Evolutionary conservation across 768 basidiomycete species (phyloP), one percentile per base, ranked within the genome.

Genomic region (Artomyces pyxidatus): DNA sequence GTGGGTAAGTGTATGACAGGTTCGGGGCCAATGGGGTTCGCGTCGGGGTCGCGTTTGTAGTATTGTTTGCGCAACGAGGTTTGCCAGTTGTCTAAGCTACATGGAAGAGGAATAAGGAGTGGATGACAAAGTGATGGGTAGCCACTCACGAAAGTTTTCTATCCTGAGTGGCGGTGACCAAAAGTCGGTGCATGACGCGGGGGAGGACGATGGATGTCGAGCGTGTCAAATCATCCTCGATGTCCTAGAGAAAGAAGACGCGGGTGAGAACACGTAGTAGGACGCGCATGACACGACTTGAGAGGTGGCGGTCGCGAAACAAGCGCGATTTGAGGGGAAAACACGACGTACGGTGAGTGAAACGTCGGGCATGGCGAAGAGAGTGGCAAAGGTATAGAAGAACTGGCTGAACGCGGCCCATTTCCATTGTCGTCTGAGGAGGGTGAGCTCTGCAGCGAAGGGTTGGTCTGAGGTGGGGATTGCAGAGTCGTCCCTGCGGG

Each of bases 381-480:
- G 72, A 43, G 76, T 75, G 42, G 76, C 73, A 68, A 94, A 95
- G 23, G 85, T 90, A 64, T 76, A 84, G 68, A 89, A 84, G 75
- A 95, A 94, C 64, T 94, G 90, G 66, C 78, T 78, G 66, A 93
- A 86, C 22, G 85, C 85, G 5, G 92, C 92, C 90, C 90, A 95
- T 73, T 87, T 83, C 89, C 89, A 94, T 55, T 90, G 79, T 50
- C 71, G 80, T 48, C 92, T 76, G 45, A 96, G 81, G 25, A 69
- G 60, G 39, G 62, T 52, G 45, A 85, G 63, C 58, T 79, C 60
- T 42, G 51, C 48, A 32, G 53, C 42, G 48, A 62, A 65, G 38
- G 58, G 47, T 45, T 56, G 50, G 3, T 56, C 58, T 27, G 16
- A 39, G 42, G 52, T 35, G 23, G 47, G 44, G 23, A 19, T 26